phyloP scores from a whole-genome alignment of 202 grass and related monocot genomes.

The Setaria viridis region DNA sequence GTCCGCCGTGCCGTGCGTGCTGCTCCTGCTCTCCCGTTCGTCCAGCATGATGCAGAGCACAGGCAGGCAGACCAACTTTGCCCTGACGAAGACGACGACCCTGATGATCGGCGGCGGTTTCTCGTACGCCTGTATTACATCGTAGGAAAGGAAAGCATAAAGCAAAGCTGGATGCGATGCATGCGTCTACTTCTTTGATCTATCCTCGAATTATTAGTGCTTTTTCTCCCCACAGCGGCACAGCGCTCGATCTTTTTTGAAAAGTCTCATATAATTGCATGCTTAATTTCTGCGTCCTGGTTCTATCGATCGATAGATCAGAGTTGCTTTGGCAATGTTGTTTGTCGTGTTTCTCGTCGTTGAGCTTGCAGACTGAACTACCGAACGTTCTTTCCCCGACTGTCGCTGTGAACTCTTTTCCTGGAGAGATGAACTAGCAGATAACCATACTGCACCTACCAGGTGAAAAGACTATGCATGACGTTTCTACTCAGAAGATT shows the following conservation, averaged over 20 bases:
- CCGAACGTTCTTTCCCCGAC: constrained; percentile 8
- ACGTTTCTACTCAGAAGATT: not conserved
- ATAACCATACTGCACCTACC: not conserved
- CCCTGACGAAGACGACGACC: not conserved
- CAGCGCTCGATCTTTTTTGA: not conserved
- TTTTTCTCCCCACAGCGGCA: not conserved
- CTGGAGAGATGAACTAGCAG: not conserved
- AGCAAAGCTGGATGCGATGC: not conserved
- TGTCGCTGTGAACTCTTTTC: constrained; percentile 20
- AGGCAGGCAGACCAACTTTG: not conserved
- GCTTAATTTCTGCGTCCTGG: not conserved
- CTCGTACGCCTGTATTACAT: too few relatives aligned
- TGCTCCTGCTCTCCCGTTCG: not conserved
- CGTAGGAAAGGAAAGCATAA: not conserved
- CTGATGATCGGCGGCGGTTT: not conserved
- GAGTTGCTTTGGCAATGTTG: not conserved
- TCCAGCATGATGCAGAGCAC: not conserved
- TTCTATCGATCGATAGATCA: not conserved
- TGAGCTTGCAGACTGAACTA: constrained; percentile 2
- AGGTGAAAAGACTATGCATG: not conserved
- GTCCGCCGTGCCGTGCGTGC: not conserved
- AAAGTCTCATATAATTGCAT: constrained; percentile 4
- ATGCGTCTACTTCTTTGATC: not conserved
- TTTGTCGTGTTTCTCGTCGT: not conserved
- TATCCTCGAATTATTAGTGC: not conserved